Conservation (phyloP, 306 rosid species). For the Arachis hypogaea region DNA sequence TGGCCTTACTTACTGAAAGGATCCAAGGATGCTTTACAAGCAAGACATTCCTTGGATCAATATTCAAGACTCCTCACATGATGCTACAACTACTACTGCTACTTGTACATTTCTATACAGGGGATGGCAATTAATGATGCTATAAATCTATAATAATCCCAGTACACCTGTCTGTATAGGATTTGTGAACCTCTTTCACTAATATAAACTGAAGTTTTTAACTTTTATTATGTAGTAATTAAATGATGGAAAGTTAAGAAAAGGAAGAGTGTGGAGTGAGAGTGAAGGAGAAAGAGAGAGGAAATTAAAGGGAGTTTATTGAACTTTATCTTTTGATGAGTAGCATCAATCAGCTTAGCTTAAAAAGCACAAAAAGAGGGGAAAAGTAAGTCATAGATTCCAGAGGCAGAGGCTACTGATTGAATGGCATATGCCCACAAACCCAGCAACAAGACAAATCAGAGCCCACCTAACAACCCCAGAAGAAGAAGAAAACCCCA, state of each 20-base stretch:
- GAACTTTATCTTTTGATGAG: constrained; percentile 35
- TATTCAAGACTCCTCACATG: constrained; percentile 43
- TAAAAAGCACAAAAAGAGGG: constrained; percentile 50
- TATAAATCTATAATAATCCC: not conserved
- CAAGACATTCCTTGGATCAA: constrained; percentile 50
- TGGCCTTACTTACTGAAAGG: constrained; percentile 12
- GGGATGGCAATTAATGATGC: not conserved
- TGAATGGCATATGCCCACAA: constrained; percentile 53
- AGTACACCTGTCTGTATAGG: not conserved
- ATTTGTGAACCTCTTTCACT: constrained; percentile 34
- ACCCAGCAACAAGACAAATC: constrained; percentile 65
- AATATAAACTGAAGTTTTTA: too few relatives aligned
- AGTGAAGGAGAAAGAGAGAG: constrained; percentile 6
- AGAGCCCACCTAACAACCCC: constrained; percentile 65
- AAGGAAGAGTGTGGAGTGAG: not conserved
- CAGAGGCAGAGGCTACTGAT: constrained; percentile 44
- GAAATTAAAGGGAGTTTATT: not conserved
- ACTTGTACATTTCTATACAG: not conserved
- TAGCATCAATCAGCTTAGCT: constrained; percentile 43
- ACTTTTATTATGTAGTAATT: too few relatives aligned
- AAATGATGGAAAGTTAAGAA: too few relatives aligned
- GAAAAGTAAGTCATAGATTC: constrained; percentile 54
- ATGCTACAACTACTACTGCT: constrained; percentile 1
- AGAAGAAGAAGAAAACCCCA: constrained; percentile 25
- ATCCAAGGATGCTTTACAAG: constrained; percentile 41